These are phyloP conservation scores for Blumeria graminis DNA, from an alignment of 2,329 filamentous ascomycete species.

Conservation along the genomic window DNA sequence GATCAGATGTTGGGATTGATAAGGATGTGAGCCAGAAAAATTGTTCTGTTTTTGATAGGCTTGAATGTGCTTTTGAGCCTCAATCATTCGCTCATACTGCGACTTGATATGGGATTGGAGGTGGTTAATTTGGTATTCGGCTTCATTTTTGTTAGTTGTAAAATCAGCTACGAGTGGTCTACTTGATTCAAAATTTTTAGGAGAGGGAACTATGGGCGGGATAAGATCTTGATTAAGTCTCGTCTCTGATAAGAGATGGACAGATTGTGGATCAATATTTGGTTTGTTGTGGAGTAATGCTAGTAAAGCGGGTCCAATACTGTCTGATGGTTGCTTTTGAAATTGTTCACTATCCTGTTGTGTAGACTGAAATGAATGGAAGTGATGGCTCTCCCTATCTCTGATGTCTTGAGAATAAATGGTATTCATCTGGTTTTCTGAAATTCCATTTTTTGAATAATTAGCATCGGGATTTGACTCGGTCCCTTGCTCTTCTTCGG, in stretches of 20 bases:
- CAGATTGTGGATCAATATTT: neutral
- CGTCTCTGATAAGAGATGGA: no score
- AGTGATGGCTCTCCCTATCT: constrained; percentile 24
- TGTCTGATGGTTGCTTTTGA: constrained; percentile 8
- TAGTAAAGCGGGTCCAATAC: constrained; percentile 24
- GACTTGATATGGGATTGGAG: constrained; percentile 7
- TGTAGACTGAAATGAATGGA: constrained; percentile 29
- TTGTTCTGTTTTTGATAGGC: constrained; percentile 2
- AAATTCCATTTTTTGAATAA: constrained; percentile 1
- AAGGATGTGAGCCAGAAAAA: constrained; percentile 2
- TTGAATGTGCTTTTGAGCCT: constrained; percentile 3
- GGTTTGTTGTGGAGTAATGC: constrained; percentile 23
- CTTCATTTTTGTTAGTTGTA: no score
- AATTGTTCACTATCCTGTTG: constrained; percentile 21
- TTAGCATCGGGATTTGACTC: constrained; percentile 7
- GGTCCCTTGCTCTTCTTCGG: constrained; percentile 30
- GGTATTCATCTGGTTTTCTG: constrained; percentile 6
- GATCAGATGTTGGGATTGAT: constrained; percentile 14
- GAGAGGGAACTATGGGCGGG: no score
- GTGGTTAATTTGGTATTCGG: constrained; percentile 9
- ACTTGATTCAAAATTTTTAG: no score
- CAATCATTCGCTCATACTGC: constrained; percentile 1
- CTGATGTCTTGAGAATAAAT: constrained; percentile 27
- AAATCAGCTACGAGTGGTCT: no score
- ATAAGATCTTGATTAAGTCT: no score